Evolutionary conservation across 2,329 filamentous ascomycete genomes (phyloP).

Genomic region (Calycina marina): DNA sequence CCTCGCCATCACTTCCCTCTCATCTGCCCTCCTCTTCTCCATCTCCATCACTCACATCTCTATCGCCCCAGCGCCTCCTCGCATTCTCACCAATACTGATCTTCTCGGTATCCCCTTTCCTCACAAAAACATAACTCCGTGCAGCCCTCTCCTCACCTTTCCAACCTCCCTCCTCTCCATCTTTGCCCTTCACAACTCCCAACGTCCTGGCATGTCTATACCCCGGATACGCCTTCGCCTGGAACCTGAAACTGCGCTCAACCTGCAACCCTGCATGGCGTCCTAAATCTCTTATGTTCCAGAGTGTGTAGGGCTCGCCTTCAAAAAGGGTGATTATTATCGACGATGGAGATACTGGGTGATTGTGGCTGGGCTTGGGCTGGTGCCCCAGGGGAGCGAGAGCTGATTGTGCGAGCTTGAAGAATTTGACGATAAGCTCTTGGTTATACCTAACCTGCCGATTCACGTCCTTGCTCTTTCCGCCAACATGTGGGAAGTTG

Average conservation of each 20-base stretch:
- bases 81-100: slow-evolving; percentile 14
- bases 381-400: slow-evolving; percentile 30
- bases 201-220: slow-evolving; percentile 63
- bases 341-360: slow-evolving; percentile 26
- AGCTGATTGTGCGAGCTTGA: slow-evolving; percentile 35
- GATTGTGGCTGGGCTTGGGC: too few species aligned
- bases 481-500: slow-evolving; percentile 95
- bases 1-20: slow-evolving; percentile 15
- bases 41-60: slow-evolving; percentile 14
- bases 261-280: slow-evolving; percentile 62
- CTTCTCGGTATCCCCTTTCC: slow-evolving; percentile 33
- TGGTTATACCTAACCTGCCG: slow-evolving; percentile 89
- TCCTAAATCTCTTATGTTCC: slow-evolving; percentile 83
- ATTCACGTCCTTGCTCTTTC: slow-evolving; percentile 84
- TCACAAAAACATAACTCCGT: slow-evolving; percentile 47
- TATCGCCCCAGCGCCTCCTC: slow-evolving; percentile 19
- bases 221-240: slow-evolving; percentile 51
- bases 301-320: slow-evolving; percentile 84
- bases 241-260: slow-evolving; percentile 55
- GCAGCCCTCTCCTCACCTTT: slow-evolving; percentile 37
- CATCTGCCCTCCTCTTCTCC: slow-evolving; percentile 17
- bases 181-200: slow-evolving; percentile 41
- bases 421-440: slow-evolving; percentile 57
- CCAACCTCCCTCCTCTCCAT: slow-evolving; percentile 31
- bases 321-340: slow-evolving; percentile 85